phyloP scores from a whole-genome alignment of 352 stramenopile species.

The Phytophthora hibernalis region DNA sequence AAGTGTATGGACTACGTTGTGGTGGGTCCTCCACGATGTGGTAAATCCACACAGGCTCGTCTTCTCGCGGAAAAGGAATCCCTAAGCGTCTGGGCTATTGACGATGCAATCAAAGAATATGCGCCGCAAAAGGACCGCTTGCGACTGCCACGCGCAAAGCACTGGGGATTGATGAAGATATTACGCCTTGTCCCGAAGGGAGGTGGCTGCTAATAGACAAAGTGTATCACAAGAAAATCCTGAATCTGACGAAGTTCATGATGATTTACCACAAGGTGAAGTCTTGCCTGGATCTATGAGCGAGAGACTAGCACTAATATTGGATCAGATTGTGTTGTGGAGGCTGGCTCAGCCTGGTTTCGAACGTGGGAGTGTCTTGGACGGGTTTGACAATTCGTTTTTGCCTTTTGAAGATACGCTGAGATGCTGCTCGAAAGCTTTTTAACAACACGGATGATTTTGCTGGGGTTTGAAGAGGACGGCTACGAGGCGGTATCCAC shows the following conservation, averaged over 20 bases:
- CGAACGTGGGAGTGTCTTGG: conserved; percentile 71
- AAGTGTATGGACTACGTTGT: conserved; percentile 84
- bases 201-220: neutral
- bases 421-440: conserved; percentile 42
- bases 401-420: conserved; percentile 48
- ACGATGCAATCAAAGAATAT: conserved; percentile 69
- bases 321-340: conserved; percentile 72
- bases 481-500: conserved; percentile 62
- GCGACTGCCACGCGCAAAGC: conserved; percentile 44
- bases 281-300: conserved; percentile 5
- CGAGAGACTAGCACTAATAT: conserved; percentile 41
- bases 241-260: conserved; percentile 30
- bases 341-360: conserved; percentile 68
- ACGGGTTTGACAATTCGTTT: conserved; percentile 75
- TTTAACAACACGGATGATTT: conserved; percentile 51
- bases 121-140: conserved; percentile 43
- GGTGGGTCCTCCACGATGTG: conserved; percentile 75
- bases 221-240: conserved; percentile 17
- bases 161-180: conserved; percentile 40
- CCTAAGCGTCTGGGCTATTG: conserved; percentile 72
- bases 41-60: conserved; percentile 82
- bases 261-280: conserved; percentile 8
- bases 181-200: neutral
- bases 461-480: conserved; percentile 75
- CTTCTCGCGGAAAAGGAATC: conserved; percentile 81